A percentile compares a stretch with the other conserved stretches of the same genome.
These are phyloP conservation scores for Cutaneotrichosporon sp. DNA, from an alignment of 1,284 basidiomycete species.

Conservation along the genomic window DNA sequence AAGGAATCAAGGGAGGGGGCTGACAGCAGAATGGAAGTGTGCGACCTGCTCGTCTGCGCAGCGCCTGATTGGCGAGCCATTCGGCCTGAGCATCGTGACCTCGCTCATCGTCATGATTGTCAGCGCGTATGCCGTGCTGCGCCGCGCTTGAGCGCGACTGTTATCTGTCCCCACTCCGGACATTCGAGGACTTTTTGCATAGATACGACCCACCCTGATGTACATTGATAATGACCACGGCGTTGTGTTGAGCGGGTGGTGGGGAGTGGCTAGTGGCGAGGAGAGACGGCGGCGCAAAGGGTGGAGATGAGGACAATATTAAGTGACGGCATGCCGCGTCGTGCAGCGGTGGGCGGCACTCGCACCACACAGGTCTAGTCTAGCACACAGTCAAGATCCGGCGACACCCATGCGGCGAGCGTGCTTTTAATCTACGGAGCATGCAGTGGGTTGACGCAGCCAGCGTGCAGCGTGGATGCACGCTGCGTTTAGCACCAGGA, in stretches of 20 bases:
- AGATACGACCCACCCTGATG: conserved; percentile 11
- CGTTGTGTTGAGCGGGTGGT: too few species aligned
- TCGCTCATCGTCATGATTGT: conserved; percentile 71
- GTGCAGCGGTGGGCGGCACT: background rate
- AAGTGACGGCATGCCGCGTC: background rate
- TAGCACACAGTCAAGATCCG: background rate
- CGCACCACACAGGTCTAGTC: too few species aligned
- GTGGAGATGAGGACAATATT: background rate
- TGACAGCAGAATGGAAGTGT: conserved; percentile 65
- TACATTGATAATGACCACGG: conserved; percentile 9
- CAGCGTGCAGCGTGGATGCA: background rate
- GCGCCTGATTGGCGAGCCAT: conserved; percentile 60
- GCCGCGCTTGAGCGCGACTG: conserved; percentile 34
- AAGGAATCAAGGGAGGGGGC: background rate
- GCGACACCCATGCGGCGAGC: background rate
- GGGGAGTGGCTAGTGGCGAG: too few species aligned
- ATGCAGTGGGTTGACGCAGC: background rate
- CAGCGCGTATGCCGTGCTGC: conserved; percentile 67
- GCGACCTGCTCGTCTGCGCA: conserved; percentile 63
- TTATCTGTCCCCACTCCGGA: background rate
- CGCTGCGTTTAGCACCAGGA: background rate
- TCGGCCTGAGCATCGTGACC: conserved; percentile 64
- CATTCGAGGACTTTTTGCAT: conserved; percentile 8
- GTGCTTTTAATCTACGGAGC: background rate
- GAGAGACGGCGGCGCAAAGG: too few species aligned